Evolutionary conservation across 2,329 filamentous ascomycete genomes (phyloP).

Genomic region (Plectosphaerella sp.): DNA sequence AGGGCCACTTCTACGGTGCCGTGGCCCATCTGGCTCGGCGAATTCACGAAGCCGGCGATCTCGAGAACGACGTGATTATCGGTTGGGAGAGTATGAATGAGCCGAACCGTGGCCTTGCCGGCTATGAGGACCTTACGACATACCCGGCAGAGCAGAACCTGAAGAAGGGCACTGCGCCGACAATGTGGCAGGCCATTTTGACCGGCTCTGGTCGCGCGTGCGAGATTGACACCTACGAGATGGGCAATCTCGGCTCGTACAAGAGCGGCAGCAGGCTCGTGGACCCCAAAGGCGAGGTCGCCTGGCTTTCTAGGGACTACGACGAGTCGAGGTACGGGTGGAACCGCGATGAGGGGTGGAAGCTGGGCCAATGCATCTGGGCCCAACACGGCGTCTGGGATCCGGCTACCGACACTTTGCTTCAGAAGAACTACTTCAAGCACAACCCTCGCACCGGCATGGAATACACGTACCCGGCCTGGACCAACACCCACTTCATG

Average conservation of each 20-base stretch:
- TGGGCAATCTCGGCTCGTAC: conserved; percentile 88
- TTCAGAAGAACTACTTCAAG: conserved; percentile 84
- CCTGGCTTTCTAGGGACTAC: conserved; percentile 79
- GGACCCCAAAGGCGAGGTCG: conserved; percentile 79
- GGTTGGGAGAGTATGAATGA: conserved; percentile 98
- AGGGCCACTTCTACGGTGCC: conserved; percentile 78
- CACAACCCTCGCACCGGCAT: conserved; percentile 72
- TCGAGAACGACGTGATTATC: conserved; percentile 82
- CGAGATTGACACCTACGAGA: conserved; percentile 88
- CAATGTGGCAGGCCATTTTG: conserved; percentile 88
- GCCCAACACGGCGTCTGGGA: conserved; percentile 97
- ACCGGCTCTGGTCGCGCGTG: conserved; percentile 87
- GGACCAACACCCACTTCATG: conserved; percentile 91
- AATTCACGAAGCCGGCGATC: conserved; percentile 84
- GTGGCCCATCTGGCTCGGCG: conserved; percentile 75
- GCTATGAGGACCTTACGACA: conserved; percentile 72
- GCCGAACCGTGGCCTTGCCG: conserved; percentile 83
- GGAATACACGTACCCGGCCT: conserved; percentile 73
- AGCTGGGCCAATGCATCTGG: conserved; percentile 92
- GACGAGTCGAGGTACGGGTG: conserved; percentile 88
- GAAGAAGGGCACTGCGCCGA: conserved; percentile 89
- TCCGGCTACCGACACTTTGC: conserved; percentile 66
- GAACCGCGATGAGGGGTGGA: conserved; percentile 84
- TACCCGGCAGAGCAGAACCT: conserved; percentile 85
- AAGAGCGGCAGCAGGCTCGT: conserved; percentile 80